A percentile compares a stretch with the other conserved stretches of the same genome.
phyloP scores from a whole-genome alignment of 2,329 filamentous ascomycete genomes.

The Pseudocercospora cruenta region DNA sequence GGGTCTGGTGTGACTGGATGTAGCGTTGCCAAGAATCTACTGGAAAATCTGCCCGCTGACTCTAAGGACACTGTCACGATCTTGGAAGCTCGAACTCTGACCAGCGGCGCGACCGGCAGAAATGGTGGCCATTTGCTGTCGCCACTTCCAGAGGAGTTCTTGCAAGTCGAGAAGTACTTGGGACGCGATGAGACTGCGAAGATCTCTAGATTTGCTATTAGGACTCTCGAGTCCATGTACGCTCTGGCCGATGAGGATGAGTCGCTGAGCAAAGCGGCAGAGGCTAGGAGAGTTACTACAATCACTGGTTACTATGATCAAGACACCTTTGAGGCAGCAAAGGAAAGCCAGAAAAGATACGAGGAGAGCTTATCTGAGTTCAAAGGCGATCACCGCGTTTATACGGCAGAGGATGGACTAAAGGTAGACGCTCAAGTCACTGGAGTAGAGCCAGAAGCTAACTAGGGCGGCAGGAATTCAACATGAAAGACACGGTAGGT shows the following conservation, averaged over 20 bases:
- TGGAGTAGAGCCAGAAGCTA: background rate
- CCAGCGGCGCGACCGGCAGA: constrained; percentile 25
- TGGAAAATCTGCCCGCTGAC: constrained; percentile 9
- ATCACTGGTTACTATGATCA: constrained; percentile 22
- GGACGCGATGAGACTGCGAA: constrained; percentile 23
- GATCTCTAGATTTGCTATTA: constrained; percentile 24
- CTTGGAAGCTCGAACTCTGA: constrained; percentile 23
- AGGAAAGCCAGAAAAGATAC: constrained; percentile 17
- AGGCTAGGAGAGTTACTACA: constrained; percentile 20
- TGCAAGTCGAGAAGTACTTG: constrained; percentile 14
- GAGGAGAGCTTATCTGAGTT: constrained; percentile 24
- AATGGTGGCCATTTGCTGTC: constrained; percentile 27
- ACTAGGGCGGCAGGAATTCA: constrained; percentile 13
- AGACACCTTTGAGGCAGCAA: constrained; percentile 20
- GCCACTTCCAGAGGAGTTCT: constrained; percentile 25
- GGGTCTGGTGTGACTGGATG: constrained; percentile 27
- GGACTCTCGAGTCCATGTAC: constrained; percentile 24
- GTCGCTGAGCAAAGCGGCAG: constrained; percentile 16
- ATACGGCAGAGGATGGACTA: constrained; percentile 19
- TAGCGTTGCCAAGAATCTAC: constrained; percentile 24
- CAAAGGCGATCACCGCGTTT: constrained; percentile 17
- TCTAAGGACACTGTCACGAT: constrained; percentile 18
- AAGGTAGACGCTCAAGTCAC: constrained; percentile 3
- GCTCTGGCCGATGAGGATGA: constrained; percentile 17
- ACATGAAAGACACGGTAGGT: constrained; percentile 24